Base-by-base conservation (phyloP, 495 filamentous ascomycete genomes). In the Hypoxylon subgilvum region DNA sequence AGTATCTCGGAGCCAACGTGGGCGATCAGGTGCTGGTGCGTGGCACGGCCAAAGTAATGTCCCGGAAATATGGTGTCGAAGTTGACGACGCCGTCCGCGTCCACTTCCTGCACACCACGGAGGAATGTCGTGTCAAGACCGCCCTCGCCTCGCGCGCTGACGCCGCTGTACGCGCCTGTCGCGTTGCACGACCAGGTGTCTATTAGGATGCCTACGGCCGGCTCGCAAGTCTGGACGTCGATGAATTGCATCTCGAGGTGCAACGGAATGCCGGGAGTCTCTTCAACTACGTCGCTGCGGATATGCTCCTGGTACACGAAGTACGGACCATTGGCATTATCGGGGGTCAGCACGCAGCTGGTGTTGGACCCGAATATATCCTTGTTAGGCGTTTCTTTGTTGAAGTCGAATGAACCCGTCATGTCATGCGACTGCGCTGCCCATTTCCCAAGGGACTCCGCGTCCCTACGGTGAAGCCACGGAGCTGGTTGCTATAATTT, bases 21-120 rank as follows among this genome's bases (percentile, higher is more conserved):
- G 4, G 77, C 77, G 18, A 78, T 65, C 18, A 85, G 61, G 57
- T 86, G 84, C 32, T 79, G 78, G 67, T 86, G 84, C 3, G 74
- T 82, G 3, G 83, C 78, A n/a, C 84, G 80, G 1, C 81, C 82
- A 1, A 73, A 65, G 61, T 86, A 87, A 68, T 84, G 80, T 17
- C 84, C 83, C 0, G 83, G 82, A 73, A 85, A 84, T 53, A 81
- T 78, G 9, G 79, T 82, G 50, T 81, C 75, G 61, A 86, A 82
- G 38, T 61, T 70, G 2, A 77, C 81, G 4, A 86, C 76, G n/a
- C 84, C 82, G 42, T 86, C 78, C 3, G 63, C 42, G 56, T 85
- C 73, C 21, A 76, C 77, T n/a, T 58, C 50, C 51, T 79, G 76
- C 22, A 83, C 70, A 25, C 81, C 83, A 22, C 83, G 79, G 8